Conservation (phyloP, 768 basidiomycete species). For the Aureoboletus auriporus region DNA sequence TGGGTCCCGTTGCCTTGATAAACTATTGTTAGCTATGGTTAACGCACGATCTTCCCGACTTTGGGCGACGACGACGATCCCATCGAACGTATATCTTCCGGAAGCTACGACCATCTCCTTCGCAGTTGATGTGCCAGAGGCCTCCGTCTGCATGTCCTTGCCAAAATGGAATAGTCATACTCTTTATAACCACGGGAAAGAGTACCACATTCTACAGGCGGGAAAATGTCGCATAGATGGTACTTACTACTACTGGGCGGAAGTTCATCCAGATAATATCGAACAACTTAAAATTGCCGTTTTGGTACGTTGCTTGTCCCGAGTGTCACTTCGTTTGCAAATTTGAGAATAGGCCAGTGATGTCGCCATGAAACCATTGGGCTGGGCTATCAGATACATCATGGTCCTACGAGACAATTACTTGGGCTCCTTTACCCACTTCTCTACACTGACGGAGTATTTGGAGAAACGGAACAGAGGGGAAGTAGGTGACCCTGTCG, state of each 20-base stretch:
- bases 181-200: conserved; percentile 57
- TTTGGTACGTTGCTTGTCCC: conserved; percentile 35
- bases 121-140: conserved; percentile 52
- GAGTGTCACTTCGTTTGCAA: background rate
- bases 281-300: conserved; percentile 75
- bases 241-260: conserved; percentile 71
- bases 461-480: conserved; percentile 58
- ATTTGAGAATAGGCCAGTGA: conserved; percentile 40
- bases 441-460: conserved; percentile 84
- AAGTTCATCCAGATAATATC: conserved; percentile 62
- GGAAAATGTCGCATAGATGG: conserved; percentile 56
- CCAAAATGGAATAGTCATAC: conserved; percentile 90
- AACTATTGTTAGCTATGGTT: conserved; percentile 57
- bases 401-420: conserved; percentile 93
- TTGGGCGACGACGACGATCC: conserved; percentile 49
- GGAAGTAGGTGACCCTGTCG: conserved; percentile 77
- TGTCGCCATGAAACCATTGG: conserved; percentile 64
- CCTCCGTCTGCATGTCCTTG: conserved; percentile 57
- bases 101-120: conserved; percentile 67
- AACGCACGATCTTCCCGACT: conserved; percentile 58
- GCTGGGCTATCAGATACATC: conserved; percentile 86
- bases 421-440: conserved; percentile 90
- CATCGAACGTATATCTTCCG: conserved; percentile 70
- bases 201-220: conserved; percentile 59
- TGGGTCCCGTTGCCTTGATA: background rate